Percentiles rank a stretch among this genome's conserved stretches.
Conservation (phyloP, 2,329 filamentous ascomycete species). For the Cladosporium halotolerans region DNA sequence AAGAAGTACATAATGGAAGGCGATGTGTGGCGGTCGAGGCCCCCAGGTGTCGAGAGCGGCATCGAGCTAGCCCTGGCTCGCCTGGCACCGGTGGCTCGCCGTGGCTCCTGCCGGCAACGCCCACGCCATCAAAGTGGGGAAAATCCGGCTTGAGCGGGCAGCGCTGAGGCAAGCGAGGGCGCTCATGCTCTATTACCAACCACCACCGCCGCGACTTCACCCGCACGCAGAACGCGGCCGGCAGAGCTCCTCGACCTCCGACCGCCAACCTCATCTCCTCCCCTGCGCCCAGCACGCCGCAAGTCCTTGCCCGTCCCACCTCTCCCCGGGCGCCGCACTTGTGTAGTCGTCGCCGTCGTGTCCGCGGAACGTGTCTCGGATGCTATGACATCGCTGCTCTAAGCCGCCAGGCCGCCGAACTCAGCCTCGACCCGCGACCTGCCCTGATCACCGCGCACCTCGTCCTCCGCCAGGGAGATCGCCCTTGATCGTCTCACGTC, state of each 20-base stretch:
- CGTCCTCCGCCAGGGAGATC: slow-evolving; percentile 8
- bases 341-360: neutral
- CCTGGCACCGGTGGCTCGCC: too few relatives aligned
- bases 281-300: neutral
- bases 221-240: neutral
- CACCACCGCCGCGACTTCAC: neutral
- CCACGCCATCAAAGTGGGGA: neutral
- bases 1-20: too few relatives aligned
- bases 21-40: too few relatives aligned
- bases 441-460: slow-evolving; percentile 3
- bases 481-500: slow-evolving; percentile 4
- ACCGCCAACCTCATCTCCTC: neutral
- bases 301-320: neutral
- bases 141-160: neutral
- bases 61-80: too few relatives aligned
- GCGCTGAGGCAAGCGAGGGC: neutral
- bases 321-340: neutral
- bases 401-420: slow-evolving; percentile 10
- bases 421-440: neutral
- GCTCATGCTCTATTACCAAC: neutral
- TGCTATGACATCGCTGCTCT: slow-evolving; percentile 9
- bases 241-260: neutral
- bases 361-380: neutral
- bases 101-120: neutral
- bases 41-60: too few relatives aligned